Base-by-base conservation (phyloP, 306 rosid genomes). In the Glycine soja region DNA sequence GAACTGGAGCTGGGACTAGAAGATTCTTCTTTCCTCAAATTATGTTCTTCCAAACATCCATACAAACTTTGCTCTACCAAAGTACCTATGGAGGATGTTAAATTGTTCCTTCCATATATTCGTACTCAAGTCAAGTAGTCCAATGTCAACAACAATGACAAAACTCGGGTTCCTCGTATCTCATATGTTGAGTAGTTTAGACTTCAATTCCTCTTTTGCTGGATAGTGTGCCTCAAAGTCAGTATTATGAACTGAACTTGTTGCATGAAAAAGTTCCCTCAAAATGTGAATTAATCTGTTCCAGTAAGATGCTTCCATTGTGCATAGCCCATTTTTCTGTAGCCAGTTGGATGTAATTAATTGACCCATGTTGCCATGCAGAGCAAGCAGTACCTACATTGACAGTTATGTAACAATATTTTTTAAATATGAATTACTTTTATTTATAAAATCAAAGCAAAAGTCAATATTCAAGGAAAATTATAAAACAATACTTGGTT, bases 21-120 rank as follows among this genome's bases (percentile, higher is more conserved):
- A 61, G 88, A 80, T 34, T 89, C 88, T 71, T 84, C 86, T 73
- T 78, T 87, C 80, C 86, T 80, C 43, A 61, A 61, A 70, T 81
- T 58, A 73, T 81, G 83, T 45, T 80, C 91, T 58, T 86, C 82
- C 16, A 87, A 69, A 75, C 18, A 96, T 78, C 99, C 99, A 96
- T 3, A 93, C 95, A 51, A 96, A 96, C 59, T 85, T 96, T n/a
- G 92, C 94, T 85, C 89, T 96, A 61, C 89, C 93, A 3, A 87
- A 89, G 85, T 90, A 93, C 78, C 80, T 90, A 51, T 90, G 90
- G 36, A 96, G 97, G 84, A 96, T 90, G 85, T 88, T 89, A 48
- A 96, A 90, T 63, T 96, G 99, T 76, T 96, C 98, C 78, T 92
- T 96, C 99, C 99, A 96, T 77, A 96, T 96, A 69, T 92, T 97